Evolutionary conservation across 2,329 filamentous ascomycete species (phyloP).

Genomic region (Penicillium sp.): DNA sequence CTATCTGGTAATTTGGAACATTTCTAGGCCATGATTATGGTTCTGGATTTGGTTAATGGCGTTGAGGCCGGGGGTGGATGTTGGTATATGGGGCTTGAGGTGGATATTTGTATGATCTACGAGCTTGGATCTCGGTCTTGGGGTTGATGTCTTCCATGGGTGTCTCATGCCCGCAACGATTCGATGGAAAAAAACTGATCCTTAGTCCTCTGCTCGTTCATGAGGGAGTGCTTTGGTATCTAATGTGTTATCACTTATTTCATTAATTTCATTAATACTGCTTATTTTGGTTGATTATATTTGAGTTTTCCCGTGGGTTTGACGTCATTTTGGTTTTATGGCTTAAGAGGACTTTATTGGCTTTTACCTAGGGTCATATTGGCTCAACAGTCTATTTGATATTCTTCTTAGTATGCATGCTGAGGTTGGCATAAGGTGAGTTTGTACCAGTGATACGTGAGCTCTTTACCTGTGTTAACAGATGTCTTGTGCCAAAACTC

Average conservation of each 20-base stretch:
- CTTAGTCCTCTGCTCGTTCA: not conserved
- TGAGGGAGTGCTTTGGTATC: not conserved
- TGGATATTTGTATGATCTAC: not conserved
- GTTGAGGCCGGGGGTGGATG: not conserved
- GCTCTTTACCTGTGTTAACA: too few species aligned
- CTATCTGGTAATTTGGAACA: slow-evolving; percentile 4
- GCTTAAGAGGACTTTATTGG: too few species aligned
- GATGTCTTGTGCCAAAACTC: too few species aligned
- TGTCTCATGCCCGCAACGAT: slow-evolving; percentile 1
- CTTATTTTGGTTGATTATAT: not conserved
- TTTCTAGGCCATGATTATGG: not conserved
- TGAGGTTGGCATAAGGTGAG: too few species aligned
- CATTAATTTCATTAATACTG: slow-evolving; percentile 6
- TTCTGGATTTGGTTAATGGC: slow-evolving; percentile 1
- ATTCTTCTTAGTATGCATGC: too few species aligned
- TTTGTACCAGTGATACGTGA: too few species aligned
- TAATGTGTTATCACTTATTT: slow-evolving; percentile 7
- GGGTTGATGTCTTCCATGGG: not conserved
- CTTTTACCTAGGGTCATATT: too few species aligned
- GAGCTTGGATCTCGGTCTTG: not conserved
- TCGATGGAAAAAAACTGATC: not conserved
- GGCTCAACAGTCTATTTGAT: too few species aligned
- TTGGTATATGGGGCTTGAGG: not conserved
- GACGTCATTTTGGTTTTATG: not conserved
- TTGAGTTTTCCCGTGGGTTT: not conserved